Conservation (phyloP, 2,329 filamentous ascomycete species). For the Arthrobotrys musiformis region DNA sequence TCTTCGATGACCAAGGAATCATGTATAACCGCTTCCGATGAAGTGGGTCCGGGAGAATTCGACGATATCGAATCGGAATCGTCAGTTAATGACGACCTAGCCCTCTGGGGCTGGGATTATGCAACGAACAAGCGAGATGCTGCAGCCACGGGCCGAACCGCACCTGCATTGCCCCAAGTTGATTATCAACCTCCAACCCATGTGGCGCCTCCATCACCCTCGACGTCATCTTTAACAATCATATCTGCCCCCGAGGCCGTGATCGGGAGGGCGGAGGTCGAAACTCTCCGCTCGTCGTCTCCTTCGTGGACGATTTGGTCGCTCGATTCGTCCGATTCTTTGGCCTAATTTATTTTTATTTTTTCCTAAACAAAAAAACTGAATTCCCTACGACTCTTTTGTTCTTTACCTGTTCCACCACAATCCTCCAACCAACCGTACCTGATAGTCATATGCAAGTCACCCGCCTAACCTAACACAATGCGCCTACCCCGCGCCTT, state of each 20-base stretch:
- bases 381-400: too few relatives aligned
- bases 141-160: constrained; percentile 54
- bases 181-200: constrained; percentile 49
- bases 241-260: background rate
- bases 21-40: constrained; percentile 56
- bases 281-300: background rate
- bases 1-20: constrained; percentile 50
- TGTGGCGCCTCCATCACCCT: background rate
- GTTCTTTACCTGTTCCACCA: background rate
- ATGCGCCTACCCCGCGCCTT: too few relatives aligned
- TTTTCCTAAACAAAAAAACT: background rate
- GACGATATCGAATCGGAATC: background rate
- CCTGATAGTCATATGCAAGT: too few relatives aligned
- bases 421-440: too few relatives aligned
- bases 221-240: background rate
- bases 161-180: constrained; percentile 40
- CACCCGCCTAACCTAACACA: too few relatives aligned
- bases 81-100: background rate
- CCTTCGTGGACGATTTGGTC: background rate
- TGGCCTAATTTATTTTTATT: too few relatives aligned
- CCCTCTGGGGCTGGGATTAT: constrained; percentile 49
- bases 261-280: background rate
- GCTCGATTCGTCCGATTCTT: background rate
- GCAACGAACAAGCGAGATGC: constrained; percentile 46
- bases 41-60: constrained; percentile 55